A percentile compares a stretch with the other conserved stretches of the same genome.
phyloP scores from a whole-genome alignment of 2,329 filamentous ascomycete genomes.

The Chaetomiaceae sp. region DNA sequence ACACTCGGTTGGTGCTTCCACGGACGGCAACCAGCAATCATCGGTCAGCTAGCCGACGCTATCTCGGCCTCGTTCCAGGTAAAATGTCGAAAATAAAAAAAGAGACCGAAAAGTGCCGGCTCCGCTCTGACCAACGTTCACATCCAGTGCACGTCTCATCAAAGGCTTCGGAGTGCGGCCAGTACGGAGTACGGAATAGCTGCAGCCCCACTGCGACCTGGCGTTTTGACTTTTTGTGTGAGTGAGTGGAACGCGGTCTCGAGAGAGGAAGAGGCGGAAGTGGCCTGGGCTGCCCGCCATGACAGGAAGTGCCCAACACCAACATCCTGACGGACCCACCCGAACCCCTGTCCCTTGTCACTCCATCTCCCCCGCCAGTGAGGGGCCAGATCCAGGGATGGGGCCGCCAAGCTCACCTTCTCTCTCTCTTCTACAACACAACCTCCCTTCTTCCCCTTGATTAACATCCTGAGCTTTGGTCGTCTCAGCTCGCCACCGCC shows the following conservation, averaged over 20 bases:
- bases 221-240: slow-evolving; percentile 12
- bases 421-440: slow-evolving; percentile 8
- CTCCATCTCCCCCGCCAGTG: slow-evolving; percentile 7
- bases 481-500: background rate
- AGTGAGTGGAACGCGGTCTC: background rate
- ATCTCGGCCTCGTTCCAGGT: background rate
- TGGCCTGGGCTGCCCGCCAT: background rate
- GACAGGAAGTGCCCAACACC: slow-evolving; percentile 3
- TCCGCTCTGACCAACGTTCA: too few species aligned
- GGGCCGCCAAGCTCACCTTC: slow-evolving; percentile 8
- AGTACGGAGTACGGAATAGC: background rate
- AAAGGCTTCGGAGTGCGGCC: background rate
- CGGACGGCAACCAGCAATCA: background rate
- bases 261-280: background rate
- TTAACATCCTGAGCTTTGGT: background rate
- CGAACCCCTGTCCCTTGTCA: slow-evolving; percentile 6
- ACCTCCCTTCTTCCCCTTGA: slow-evolving; percentile 3
- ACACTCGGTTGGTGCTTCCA: background rate
- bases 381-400: slow-evolving; percentile 10
- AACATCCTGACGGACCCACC: slow-evolving; percentile 8
- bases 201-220: slow-evolving; percentile 3
- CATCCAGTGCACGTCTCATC: background rate
- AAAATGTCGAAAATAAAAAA: too few species aligned
- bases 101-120: background rate
- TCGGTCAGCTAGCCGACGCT: background rate